Evolutionary conservation across 345 rosid species (phyloP), one percentile per base, ranked within the genome.

Genomic region (Mallotus nudiflorus): DNA sequence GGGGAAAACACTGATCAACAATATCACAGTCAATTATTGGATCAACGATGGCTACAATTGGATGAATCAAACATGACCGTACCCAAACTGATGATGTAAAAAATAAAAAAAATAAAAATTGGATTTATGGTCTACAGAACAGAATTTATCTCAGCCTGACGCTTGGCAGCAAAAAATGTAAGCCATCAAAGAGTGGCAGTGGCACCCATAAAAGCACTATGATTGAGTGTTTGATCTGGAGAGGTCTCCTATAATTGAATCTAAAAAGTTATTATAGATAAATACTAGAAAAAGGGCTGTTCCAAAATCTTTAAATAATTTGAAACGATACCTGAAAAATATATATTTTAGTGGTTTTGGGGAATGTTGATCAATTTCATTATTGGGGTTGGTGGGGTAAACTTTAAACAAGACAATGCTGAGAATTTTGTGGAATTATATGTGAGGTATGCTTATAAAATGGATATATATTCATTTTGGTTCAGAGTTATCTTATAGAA

Each of bases 211-310:
- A 29, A 18, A n/a, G 4, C 52, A 48, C 22, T 28, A 45, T 64
- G 15, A 46, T 64, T 64, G 44, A 42, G 68, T 46, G 54, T 45
- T 46, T 46, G 22, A 65, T 65, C 55, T 29, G 40, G 55, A 46
- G 56, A 65, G 42, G 5, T 65, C 68, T 65, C 55, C 40, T 20
- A 61, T 64, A 25, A 62, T 62, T 42, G 67, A 60, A 42, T 60
- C 25, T 58, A 33, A 11, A 54, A 1, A 57, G 37, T 16, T 1
- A 25, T 35, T 51, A 11, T 37, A 9, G 10, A 54, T 25, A 54
- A 24, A 54, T 54, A 25, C 13, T 19, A 60, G 20, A 29, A n/a
- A 11, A 42, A 11, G 22, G 4, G 25, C 6, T 0, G 24, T 2
- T 25, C 3, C 24, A 27, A 25, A 64, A 45, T 48, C 2, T 25